A percentile compares a stretch with the other conserved stretches of the same genome.
These are phyloP conservation scores for Globisporangium nagaii DNA, from an alignment of 352 stramenopile genomes.

Conservation along the genomic window DNA sequence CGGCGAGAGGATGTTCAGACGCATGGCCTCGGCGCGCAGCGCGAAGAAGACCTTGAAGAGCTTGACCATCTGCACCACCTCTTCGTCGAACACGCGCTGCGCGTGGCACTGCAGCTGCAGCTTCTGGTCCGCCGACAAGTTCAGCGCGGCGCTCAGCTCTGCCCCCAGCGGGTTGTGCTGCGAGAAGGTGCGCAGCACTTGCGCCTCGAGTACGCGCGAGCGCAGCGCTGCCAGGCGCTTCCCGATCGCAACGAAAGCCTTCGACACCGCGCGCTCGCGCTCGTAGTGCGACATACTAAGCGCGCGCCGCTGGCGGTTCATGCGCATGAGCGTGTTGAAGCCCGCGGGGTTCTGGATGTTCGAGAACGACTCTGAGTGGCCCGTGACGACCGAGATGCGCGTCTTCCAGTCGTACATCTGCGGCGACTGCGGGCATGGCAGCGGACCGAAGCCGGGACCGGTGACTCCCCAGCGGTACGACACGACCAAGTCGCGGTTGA, in stretches of 20 bases:
- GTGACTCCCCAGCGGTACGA: constrained; percentile 74
- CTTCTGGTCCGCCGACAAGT: constrained; percentile 51
- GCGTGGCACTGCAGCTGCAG: constrained; percentile 61
- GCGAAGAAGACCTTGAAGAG: constrained; percentile 81
- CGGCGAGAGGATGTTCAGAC: constrained; percentile 59
- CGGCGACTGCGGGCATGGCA: constrained; percentile 41
- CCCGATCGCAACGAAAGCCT: constrained; percentile 59
- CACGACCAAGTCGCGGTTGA: constrained; percentile 69
- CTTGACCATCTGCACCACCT: constrained; percentile 57
- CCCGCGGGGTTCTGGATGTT: constrained; percentile 64
- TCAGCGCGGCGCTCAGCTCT: constrained; percentile 42
- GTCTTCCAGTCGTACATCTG: constrained; percentile 59
- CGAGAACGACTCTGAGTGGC: constrained; percentile 51
- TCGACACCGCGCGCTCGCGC: constrained; percentile 45
- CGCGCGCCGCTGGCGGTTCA: constrained; percentile 64
- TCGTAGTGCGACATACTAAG: constrained; percentile 41
- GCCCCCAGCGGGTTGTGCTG: constrained; percentile 22
- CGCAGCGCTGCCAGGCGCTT: constrained; percentile 51
- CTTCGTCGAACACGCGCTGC: constrained; percentile 49
- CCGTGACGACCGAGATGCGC: constrained; percentile 63
- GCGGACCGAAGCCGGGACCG: constrained; percentile 29
- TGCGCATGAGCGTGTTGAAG: constrained; percentile 63
- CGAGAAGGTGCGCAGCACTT: constrained; percentile 50
- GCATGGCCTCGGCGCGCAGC: constrained; percentile 58
- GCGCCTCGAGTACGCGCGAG: constrained; percentile 49